Evolutionary conservation across 2,329 filamentous ascomycete species (phyloP).

Genomic region (Lecanicillium sp.): DNA sequence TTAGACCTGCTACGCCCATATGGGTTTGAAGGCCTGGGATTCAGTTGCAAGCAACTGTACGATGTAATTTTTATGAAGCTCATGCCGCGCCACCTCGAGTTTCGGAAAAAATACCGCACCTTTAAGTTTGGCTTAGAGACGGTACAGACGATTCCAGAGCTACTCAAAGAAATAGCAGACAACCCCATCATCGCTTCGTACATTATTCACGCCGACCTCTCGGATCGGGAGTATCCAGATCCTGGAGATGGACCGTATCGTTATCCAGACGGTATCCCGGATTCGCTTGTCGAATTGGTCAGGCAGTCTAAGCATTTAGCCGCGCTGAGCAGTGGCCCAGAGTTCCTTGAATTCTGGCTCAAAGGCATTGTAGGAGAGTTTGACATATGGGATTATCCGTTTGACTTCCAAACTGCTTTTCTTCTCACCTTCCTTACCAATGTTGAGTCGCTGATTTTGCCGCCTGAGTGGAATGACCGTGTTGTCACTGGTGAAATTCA

Average conservation of each 20-base stretch:
- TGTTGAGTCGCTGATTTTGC: constrained; percentile 1
- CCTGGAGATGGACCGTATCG: too few relatives aligned
- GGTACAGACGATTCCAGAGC: not conserved
- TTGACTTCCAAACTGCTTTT: not conserved
- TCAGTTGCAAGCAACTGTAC: not conserved
- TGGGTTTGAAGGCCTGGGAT: not conserved
- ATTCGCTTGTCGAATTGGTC: not conserved
- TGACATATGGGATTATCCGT: not conserved
- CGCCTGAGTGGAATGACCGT: not conserved
- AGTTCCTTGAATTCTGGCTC: not conserved
- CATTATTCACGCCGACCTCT: constrained; percentile 5
- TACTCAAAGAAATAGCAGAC: constrained; percentile 2
- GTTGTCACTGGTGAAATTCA: not conserved
- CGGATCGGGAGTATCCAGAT: not conserved
- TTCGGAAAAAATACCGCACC: not conserved
- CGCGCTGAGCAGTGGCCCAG: not conserved
- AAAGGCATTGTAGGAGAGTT: not conserved
- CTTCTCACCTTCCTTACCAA: constrained; percentile 1
- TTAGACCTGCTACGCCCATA: not conserved
- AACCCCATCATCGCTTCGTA: constrained; percentile 3
- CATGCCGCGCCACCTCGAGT: not conserved
- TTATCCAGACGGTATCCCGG: too few relatives aligned
- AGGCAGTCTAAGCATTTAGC: not conserved
- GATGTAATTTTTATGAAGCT: not conserved
- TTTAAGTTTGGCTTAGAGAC: not conserved